phyloP scores from a whole-genome alignment of 1,284 basidiomycete species.

The Moesziomyces globuligerus region DNA sequence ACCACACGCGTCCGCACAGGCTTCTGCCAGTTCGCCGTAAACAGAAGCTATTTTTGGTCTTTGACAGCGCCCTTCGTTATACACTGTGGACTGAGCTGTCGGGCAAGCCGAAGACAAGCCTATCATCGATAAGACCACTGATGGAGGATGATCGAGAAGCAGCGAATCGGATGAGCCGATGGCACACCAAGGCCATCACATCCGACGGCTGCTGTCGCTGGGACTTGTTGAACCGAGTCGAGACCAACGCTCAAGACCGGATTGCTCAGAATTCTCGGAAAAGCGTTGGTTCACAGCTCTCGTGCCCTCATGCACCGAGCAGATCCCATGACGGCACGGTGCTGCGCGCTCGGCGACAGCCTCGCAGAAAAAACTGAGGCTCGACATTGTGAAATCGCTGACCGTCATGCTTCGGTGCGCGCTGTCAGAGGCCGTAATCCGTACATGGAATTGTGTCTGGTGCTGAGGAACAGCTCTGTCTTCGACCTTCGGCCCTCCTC shows the following conservation, averaged over 20 bases:
- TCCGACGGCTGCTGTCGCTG: too few species aligned
- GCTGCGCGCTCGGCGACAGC: neutral
- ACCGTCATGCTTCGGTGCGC: too few species aligned
- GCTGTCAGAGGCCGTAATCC: too few species aligned
- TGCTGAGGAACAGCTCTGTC: too few species aligned
- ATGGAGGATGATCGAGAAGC: too few species aligned
- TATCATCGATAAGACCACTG: neutral
- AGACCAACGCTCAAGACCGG: too few species aligned
- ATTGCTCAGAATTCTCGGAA: too few species aligned
- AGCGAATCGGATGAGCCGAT: too few species aligned
- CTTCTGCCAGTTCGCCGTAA: neutral
- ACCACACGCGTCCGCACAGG: neutral
- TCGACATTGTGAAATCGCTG: neutral
- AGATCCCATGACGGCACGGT: conserved; percentile 39
- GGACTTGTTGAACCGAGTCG: too few species aligned
- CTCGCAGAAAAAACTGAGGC: neutral
- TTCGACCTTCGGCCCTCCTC: too few species aligned
- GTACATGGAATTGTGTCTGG: too few species aligned
- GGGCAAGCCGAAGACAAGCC: neutral
- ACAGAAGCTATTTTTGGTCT: conserved; percentile 14
- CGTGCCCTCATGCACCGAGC: conserved; percentile 24
- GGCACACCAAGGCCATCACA: too few species aligned
- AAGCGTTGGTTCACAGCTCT: neutral
- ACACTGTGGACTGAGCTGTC: neutral
- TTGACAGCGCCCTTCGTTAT: neutral